Conservation (phyloP, 2,329 filamentous ascomycete species). For the Fusarium pseudonygamai region DNA sequence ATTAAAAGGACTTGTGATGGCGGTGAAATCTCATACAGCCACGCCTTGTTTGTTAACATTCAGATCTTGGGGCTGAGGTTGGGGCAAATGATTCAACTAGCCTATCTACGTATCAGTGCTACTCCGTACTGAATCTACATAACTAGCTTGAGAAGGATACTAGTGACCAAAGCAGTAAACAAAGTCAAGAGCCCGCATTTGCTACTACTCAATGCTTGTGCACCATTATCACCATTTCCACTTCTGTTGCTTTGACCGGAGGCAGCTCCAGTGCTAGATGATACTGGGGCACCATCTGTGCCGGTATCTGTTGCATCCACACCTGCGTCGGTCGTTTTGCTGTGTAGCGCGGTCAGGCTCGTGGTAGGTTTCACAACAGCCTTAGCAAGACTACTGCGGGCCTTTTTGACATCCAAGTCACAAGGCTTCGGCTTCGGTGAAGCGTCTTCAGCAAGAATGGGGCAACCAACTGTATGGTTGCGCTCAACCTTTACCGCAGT, state of each 20-base stretch:
- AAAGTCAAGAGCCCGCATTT: background rate
- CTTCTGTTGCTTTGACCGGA: slow-evolving; percentile 53
- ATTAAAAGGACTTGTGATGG: background rate
- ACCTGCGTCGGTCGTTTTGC: background rate
- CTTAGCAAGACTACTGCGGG: slow-evolving; percentile 11
- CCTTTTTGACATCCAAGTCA: slow-evolving; percentile 11
- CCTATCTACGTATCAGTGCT: too few relatives aligned
- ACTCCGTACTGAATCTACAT: background rate
- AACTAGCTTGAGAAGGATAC: background rate
- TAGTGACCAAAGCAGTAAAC: background rate
- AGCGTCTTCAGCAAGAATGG: slow-evolving; percentile 3
- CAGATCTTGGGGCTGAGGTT: background rate
- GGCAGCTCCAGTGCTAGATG: slow-evolving; percentile 59
- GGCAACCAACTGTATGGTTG: slow-evolving; percentile 21
- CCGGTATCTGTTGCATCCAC: slow-evolving; percentile 43
- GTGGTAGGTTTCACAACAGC: slow-evolving; percentile 24
- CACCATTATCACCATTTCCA: background rate
- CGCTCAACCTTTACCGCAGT: slow-evolving; percentile 14
- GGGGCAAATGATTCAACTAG: background rate
- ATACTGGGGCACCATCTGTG: background rate
- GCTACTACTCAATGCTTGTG: background rate
- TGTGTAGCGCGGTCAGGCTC: slow-evolving; percentile 5
- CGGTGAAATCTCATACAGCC: background rate
- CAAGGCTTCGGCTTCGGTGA: slow-evolving; percentile 23
- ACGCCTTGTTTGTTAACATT: background rate